Base-by-base conservation (phyloP, 2,329 filamentous ascomycete genomes). In the Huntiella decipiens region DNA sequence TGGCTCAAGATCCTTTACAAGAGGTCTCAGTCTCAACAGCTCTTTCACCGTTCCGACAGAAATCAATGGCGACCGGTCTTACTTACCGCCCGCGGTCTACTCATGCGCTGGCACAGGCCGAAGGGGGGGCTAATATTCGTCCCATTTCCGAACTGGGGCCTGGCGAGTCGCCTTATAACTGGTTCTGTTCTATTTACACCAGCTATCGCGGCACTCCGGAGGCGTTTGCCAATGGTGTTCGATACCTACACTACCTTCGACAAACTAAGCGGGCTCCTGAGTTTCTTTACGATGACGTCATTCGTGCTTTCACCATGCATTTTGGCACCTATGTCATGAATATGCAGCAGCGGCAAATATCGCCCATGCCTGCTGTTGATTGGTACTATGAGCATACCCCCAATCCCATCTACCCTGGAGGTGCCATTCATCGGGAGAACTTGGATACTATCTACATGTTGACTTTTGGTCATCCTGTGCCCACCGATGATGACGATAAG, bases 281-380 rank as follows among this genome's bases (percentile, higher is more conserved):
- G 17, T 68, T 58, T 45, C 53, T 71, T 0, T 73, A 65, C 49
- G 71, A 74, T 51, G 71, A 74, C 46, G 70, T 73, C 44, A 63
- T 74, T 28, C 57, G 63, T 5, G 54, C 57, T 2, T 72, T 66
- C 43, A 58, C 62, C 1, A 54, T 54, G 1, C 60, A 63, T 1
- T 74, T 63, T 51, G 51, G 62, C 5, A 51, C 53, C 0, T 71
- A 73, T 45, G 59, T 66, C 17, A 53, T 55, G 4, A 49, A 51
- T 2, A 51, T 28, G 22, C 22, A 28, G 22, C 22, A 50, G 2
- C 53, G 54, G 16, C 53, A 34, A 13, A 45, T 35, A 44, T 44
- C 58, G 16, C 51, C 59, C 0, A 56, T 65, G 6, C 56, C 61
- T 3, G 63, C 62, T 1, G 54, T 66, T 3, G 55, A 66, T 19